Conservation (phyloP, 1,284 basidiomycete genomes). For the Anthracocystis setariae region DNA sequence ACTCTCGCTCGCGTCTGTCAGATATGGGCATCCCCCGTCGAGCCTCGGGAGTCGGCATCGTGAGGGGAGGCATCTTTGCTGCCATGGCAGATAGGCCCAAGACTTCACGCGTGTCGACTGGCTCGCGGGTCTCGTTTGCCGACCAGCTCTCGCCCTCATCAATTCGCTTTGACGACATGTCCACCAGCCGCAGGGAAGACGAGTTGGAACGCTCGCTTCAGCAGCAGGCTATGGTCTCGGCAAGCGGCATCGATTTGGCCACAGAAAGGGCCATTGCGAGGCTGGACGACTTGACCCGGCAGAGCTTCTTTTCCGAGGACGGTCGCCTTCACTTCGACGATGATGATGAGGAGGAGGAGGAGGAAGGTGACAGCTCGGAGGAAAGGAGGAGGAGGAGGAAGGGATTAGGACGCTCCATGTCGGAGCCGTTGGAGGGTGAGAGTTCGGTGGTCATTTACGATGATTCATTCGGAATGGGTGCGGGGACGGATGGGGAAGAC, state of each 20-base stretch:
- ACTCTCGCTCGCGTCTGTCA: slow-evolving; percentile 25
- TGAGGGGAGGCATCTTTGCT: slow-evolving; percentile 46
- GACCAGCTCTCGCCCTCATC: slow-evolving; percentile 24
- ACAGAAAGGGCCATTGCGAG: slow-evolving; percentile 28
- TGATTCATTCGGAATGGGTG: slow-evolving; percentile 1
- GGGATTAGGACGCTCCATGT: slow-evolving; percentile 26
- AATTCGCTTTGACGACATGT: slow-evolving; percentile 37
- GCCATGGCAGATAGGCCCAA: slow-evolving; percentile 34
- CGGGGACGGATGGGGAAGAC: slow-evolving; percentile 25
- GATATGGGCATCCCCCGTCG: slow-evolving; percentile 42
- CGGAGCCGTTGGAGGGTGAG: slow-evolving; percentile 40
- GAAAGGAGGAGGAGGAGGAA: slow-evolving; percentile 8
- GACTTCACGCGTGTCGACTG: slow-evolving; percentile 22
- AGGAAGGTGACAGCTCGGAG: slow-evolving; percentile 5
- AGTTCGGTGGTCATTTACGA: slow-evolving; percentile 43
- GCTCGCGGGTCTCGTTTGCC: slow-evolving; percentile 44
- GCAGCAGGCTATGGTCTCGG: slow-evolving; percentile 26
- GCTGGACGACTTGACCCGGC: slow-evolving; percentile 43
- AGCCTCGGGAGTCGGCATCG: slow-evolving; percentile 25
- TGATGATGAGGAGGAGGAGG: slow-evolving; percentile 13
- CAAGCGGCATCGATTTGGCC: slow-evolving; percentile 29
- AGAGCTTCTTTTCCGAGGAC: slow-evolving; percentile 43
- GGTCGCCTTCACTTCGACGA: slow-evolving; percentile 34
- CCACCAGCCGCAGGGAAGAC: slow-evolving; percentile 31
- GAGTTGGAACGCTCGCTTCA: slow-evolving; percentile 33